Conservation (phyloP, 1,284 basidiomycete genomes). For the Apiotrichum siamense region DNA sequence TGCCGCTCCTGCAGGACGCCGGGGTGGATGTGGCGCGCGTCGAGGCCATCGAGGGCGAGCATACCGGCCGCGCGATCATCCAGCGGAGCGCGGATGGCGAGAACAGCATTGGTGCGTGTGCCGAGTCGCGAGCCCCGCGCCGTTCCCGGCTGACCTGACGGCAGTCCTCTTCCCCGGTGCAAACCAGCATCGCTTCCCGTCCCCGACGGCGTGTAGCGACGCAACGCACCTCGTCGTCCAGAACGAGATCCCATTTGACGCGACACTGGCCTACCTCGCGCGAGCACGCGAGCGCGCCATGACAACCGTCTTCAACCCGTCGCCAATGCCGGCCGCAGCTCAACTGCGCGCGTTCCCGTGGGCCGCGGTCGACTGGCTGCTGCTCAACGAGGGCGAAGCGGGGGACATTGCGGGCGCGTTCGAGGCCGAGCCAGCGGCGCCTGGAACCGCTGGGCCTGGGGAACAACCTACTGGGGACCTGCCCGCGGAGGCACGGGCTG, state of each 20-base stretch:
- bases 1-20: conserved; percentile 21
- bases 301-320: conserved; percentile 53
- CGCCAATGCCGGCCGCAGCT: conserved; percentile 50
- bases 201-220: conserved; percentile 8
- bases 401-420: conserved; percentile 27
- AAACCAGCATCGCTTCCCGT: conserved; percentile 27
- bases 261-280: conserved; percentile 48
- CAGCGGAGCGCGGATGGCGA: conserved; percentile 48
- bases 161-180: conserved; percentile 47
- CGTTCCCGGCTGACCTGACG: too few relatives aligned
- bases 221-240: conserved; percentile 53
- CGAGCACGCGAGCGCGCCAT: conserved; percentile 29
- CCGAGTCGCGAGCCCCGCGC: too few relatives aligned
- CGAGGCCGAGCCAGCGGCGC: background rate
- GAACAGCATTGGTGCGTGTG: conserved; percentile 51
- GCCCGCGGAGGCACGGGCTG: background rate
- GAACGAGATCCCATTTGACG: conserved; percentile 54
- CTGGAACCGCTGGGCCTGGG: background rate
- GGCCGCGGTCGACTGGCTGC: conserved; percentile 49
- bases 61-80: conserved; percentile 50
- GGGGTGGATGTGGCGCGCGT: conserved; percentile 41
- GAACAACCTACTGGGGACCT: background rate
- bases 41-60: conserved; percentile 30
- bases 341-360: conserved; percentile 51
- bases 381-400: conserved; percentile 54